Conservation (phyloP, 2,329 filamentous ascomycete species). For the Ophiostoma populinum region DNA sequence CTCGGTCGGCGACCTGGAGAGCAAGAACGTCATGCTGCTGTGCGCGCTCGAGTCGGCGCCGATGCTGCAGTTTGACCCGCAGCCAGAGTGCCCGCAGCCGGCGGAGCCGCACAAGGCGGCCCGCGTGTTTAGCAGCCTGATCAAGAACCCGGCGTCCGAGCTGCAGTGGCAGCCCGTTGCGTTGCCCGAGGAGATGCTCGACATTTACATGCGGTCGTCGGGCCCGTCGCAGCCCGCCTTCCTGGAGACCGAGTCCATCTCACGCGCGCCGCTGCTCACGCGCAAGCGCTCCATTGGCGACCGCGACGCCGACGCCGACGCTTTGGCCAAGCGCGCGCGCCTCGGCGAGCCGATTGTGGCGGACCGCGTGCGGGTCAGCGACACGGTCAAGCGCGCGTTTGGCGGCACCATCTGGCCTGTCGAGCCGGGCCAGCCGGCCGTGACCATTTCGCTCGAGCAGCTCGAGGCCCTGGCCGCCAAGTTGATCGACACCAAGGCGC, state of each 20-base stretch:
- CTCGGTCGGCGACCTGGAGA: conserved; percentile 25
- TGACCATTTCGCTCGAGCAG: conserved; percentile 16
- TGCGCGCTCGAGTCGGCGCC: conserved; percentile 23
- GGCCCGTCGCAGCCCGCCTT: conserved; percentile 9
- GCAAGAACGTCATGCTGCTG: conserved; percentile 24
- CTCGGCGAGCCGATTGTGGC: conserved; percentile 12
- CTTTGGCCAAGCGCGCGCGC: conserved; percentile 17
- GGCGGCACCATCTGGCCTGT: conserved; percentile 4
- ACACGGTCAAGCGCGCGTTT: conserved; percentile 6
- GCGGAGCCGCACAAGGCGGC: conserved; percentile 29
- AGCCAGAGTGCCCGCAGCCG: conserved; percentile 14
- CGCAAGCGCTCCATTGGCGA: conserved; percentile 22
- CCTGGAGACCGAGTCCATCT: conserved; percentile 3
- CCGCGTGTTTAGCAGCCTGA: conserved; percentile 26
- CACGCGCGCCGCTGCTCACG: conserved; percentile 10
- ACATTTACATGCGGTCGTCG: conserved; percentile 24
- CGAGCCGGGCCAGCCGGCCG: conserved; percentile 5
- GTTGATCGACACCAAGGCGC: conserved; percentile 19
- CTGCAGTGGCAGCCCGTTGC: conserved; percentile 30
- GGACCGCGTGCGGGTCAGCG: conserved; percentile 3
- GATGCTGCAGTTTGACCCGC: conserved; percentile 22
- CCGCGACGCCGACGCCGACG: conserved; percentile 4
- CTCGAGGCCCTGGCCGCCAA: conserved; percentile 17
- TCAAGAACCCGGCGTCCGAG: conserved; percentile 22
- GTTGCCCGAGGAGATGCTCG: conserved; percentile 31